Evolutionary conservation across 148 eudicot species (phyloP).

Genomic region (Diospyros kaki): DNA sequence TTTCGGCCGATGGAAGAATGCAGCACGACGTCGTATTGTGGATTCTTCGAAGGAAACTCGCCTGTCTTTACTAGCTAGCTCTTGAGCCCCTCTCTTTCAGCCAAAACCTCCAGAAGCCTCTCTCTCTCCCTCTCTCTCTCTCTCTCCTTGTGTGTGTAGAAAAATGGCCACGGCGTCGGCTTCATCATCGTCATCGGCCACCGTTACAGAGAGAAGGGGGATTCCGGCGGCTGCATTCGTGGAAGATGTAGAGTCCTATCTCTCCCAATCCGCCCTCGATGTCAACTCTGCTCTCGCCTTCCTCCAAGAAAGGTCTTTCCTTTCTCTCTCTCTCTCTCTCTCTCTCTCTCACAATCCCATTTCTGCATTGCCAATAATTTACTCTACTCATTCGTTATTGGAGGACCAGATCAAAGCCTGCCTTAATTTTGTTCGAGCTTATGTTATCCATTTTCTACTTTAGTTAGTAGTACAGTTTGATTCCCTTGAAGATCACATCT

Average conservation of each 20-base stretch:
- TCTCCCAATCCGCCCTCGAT: conserved; percentile 61
- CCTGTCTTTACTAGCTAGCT: not conserved
- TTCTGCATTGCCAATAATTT: not conserved
- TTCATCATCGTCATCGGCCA: conserved; percentile 8
- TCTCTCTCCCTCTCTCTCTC: conserved; percentile 12
- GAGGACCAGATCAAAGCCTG: no score
- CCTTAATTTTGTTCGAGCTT: no score
- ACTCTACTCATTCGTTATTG: no score
- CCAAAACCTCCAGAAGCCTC: not conserved
- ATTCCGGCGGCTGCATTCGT: conserved; percentile 78
- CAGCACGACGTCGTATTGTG: no score
- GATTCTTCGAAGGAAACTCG: no score
- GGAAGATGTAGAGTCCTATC: conserved; percentile 68
- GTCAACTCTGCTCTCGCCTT: conserved; percentile 73
- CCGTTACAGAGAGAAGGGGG: conserved; percentile 57
- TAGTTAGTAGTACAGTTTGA: no score
- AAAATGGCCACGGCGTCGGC: conserved; percentile 29
- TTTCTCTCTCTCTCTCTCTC: conserved; percentile 11
- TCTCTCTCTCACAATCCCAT: conserved; percentile 4
- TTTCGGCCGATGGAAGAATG: no score
- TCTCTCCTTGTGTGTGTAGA: not conserved
- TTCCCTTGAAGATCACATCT: no score
- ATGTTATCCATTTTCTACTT: no score
- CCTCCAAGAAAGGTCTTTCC: conserved; percentile 71
- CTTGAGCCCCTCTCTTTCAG: not conserved